phyloP scores from a whole-genome alignment of 139 green algal species.

The Picochlorum costavermella region DNA sequence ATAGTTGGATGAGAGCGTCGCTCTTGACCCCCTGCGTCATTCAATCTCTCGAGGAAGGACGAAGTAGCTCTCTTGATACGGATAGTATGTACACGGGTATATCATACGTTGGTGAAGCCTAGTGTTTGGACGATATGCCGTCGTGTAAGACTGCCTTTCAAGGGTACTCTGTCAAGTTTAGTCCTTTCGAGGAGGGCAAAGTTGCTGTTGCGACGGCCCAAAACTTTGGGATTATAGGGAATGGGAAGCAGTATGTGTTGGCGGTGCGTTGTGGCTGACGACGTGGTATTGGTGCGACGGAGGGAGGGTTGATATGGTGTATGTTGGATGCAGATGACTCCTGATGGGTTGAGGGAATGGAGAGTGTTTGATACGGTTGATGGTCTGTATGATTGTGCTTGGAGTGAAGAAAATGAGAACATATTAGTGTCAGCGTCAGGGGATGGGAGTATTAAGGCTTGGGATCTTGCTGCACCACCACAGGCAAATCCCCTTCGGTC shows the following conservation, averaged over 20 bases:
- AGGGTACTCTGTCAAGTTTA: constrained; percentile 68
- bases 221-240: constrained; percentile 98
- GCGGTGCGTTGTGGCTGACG: constrained; percentile 42
- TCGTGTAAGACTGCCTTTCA: constrained; percentile 14
- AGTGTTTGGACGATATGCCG: constrained; percentile 6
- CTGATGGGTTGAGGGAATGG: constrained; percentile 59
- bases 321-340: constrained; percentile 48
- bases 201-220: constrained; percentile 88
- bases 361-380: constrained; percentile 89
- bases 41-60: too few relatives aligned
- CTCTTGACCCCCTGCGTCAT: too few relatives aligned
- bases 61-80: too few relatives aligned
- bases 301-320: not conserved
- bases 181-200: constrained; percentile 70
- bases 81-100: too few relatives aligned
- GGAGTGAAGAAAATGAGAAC: constrained; percentile 94
- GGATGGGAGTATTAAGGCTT: constrained; percentile 92
- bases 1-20: too few relatives aligned
- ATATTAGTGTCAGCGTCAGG: constrained; percentile 80
- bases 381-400: constrained; percentile 91
- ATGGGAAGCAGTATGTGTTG: constrained; percentile 85
- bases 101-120: too few relatives aligned
- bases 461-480: constrained; percentile 68
- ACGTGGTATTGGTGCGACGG: not conserved
- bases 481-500: constrained; percentile 74